These are phyloP conservation scores for Salix arbutifolia DNA, from an alignment of 345 rosid genomes.

Conservation along the genomic window DNA sequence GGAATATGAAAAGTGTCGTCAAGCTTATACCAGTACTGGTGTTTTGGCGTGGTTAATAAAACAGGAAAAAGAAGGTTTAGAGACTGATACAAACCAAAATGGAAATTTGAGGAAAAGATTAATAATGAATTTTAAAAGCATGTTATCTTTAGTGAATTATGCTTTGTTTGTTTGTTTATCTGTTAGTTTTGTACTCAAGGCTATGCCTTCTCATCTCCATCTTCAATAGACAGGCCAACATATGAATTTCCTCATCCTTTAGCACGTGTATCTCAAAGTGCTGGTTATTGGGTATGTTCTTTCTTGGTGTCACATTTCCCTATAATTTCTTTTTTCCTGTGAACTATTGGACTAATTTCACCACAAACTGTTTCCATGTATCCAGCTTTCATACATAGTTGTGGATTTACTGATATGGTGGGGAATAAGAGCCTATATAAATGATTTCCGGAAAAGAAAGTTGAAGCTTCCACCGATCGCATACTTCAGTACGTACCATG, in stretches of 20 bases:
- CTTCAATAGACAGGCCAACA: slow-evolving; percentile 92
- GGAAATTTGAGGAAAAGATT: background rate
- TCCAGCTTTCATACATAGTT: slow-evolving; percentile 82
- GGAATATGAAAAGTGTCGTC: background rate
- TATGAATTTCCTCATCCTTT: slow-evolving; percentile 94
- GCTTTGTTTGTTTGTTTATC: background rate
- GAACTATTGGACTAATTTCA: background rate
- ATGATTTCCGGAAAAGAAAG: slow-evolving; percentile 84
- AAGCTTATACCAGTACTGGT: background rate
- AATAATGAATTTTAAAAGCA: background rate
- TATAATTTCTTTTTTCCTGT: background rate
- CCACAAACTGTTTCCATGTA: slow-evolving; percentile 5
- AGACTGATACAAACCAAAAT: background rate
- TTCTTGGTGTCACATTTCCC: background rate
- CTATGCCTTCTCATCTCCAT: slow-evolving; percentile 48
- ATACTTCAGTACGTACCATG: slow-evolving; percentile 88
- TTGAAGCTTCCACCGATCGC: slow-evolving; percentile 87
- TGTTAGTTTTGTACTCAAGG: slow-evolving; percentile 11
- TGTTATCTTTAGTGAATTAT: background rate
- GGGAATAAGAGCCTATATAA: slow-evolving; percentile 89
- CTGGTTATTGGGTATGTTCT: slow-evolving; percentile 88
- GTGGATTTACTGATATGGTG: slow-evolving; percentile 98
- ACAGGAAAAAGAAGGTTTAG: background rate
- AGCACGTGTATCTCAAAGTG: slow-evolving; percentile 92
- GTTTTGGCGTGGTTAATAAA: slow-evolving; percentile 1